phyloP scores from a whole-genome alignment of 2,329 filamentous ascomycete genomes.

The Aureobasidium leucospermi region DNA sequence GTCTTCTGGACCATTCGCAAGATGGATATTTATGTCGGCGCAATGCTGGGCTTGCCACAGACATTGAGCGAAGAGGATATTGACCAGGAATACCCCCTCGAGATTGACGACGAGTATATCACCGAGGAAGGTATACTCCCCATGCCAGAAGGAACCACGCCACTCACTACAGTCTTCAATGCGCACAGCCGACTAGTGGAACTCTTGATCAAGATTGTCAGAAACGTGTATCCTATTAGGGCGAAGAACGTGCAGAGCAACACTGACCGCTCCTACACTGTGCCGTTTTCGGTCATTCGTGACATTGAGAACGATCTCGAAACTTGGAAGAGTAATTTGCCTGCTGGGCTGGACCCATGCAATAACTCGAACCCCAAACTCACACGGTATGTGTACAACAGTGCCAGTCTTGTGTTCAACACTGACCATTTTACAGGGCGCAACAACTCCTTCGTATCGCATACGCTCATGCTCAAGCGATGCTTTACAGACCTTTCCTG shows the following conservation, averaged over 20 bases:
- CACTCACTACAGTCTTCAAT: slow-evolving; percentile 54
- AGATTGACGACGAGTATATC: slow-evolving; percentile 45
- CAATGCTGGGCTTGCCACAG: slow-evolving; percentile 42
- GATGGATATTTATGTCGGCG: slow-evolving; percentile 47
- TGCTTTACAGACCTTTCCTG: slow-evolving; percentile 74
- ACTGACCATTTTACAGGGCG: slow-evolving; percentile 33
- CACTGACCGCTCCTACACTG: slow-evolving; percentile 49
- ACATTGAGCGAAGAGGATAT: slow-evolving; percentile 44
- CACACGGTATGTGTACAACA: slow-evolving; percentile 54
- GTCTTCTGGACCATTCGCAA: slow-evolving; percentile 45
- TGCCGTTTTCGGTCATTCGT: slow-evolving; percentile 56
- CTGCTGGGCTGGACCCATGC: slow-evolving; percentile 69
- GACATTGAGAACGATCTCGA: slow-evolving; percentile 59
- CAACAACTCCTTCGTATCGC: slow-evolving; percentile 70
- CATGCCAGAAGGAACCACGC: slow-evolving; percentile 48
- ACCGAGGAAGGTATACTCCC: slow-evolving; percentile 42
- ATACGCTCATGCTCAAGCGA: slow-evolving; percentile 77
- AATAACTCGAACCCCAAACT: slow-evolving; percentile 64
- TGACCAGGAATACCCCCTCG: slow-evolving; percentile 40
- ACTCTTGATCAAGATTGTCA: slow-evolving; percentile 55
- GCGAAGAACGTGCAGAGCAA: slow-evolving; percentile 31
- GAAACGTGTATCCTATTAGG: slow-evolving; percentile 58
- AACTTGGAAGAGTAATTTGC: slow-evolving; percentile 59
- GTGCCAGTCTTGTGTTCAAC: not conserved
- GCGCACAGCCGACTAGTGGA: slow-evolving; percentile 52